phyloP scores from a whole-genome alignment of 768 basidiomycete genomes.

The Sistotremastrum suecicum region DNA sequence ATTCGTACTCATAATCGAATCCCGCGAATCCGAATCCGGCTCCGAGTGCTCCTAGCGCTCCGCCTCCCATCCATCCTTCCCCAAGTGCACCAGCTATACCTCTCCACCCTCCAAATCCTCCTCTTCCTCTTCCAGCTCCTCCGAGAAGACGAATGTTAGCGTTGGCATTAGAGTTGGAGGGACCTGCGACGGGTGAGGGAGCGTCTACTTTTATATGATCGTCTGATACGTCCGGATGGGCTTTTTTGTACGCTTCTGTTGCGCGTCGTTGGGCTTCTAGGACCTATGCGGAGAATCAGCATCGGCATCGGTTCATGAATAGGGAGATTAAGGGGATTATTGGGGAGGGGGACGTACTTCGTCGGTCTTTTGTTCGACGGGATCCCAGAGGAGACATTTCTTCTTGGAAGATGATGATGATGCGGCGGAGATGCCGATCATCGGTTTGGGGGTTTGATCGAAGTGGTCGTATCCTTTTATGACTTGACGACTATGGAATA shows the following conservation, averaged over 20 bases:
- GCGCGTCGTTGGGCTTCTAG: conserved; percentile 53
- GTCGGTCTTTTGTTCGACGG: conserved; percentile 48
- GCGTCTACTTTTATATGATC: conserved; percentile 47
- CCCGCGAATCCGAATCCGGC: too few relatives aligned
- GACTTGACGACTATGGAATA: conserved; percentile 26
- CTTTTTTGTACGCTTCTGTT: conserved; percentile 40
- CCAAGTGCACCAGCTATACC: not conserved
- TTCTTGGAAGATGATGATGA: conserved; percentile 15
- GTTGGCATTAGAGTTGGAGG: not conserved
- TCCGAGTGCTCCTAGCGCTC: too few relatives aligned
- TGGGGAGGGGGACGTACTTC: conserved; percentile 30
- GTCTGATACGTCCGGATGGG: conserved; percentile 50
- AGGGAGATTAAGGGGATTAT: not conserved
- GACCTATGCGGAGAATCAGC: conserved; percentile 30
- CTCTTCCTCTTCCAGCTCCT: not conserved
- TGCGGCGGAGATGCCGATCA: conserved; percentile 2
- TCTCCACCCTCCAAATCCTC: not conserved
- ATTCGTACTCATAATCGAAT: too few relatives aligned
- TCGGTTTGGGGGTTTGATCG: conserved; percentile 15
- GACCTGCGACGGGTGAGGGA: conserved; percentile 21
- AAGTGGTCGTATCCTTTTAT: conserved; percentile 75
- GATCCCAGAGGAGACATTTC: conserved; percentile 60
- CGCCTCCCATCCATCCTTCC: not conserved
- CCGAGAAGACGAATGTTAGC: not conserved
- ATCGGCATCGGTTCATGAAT: not conserved